A percentile compares a stretch with the other conserved stretches of the same genome.
Conservation (phyloP, 768 basidiomycete species). For the Astraeus odoratus region DNA sequence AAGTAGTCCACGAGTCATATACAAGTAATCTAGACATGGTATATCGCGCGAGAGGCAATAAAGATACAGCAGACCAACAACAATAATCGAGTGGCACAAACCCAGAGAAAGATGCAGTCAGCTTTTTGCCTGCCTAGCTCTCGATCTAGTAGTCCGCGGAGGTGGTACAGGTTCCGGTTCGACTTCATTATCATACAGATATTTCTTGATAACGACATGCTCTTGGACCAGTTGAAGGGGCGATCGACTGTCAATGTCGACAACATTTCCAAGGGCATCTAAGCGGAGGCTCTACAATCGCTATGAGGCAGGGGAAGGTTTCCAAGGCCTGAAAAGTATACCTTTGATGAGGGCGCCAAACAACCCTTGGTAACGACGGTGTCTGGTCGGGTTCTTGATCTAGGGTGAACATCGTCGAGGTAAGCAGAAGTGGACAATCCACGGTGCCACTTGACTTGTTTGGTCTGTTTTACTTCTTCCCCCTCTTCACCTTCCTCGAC, state of each 20-base stretch:
- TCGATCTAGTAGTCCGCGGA: constrained; percentile 51
- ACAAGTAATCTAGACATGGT: constrained; percentile 2
- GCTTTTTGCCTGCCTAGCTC: constrained; percentile 43
- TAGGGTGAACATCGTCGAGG: constrained; percentile 56
- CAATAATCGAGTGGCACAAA: constrained; percentile 1
- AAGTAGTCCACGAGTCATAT: not conserved
- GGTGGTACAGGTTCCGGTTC: constrained; percentile 26
- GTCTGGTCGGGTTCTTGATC: constrained; percentile 36
- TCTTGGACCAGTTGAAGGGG: constrained; percentile 53
- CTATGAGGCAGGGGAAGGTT: constrained; percentile 1
- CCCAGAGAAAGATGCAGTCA: constrained; percentile 1
- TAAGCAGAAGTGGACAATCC: constrained; percentile 57
- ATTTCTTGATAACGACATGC: constrained; percentile 68
- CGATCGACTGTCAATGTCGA: constrained; percentile 45
- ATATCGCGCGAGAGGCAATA: constrained; percentile 12
- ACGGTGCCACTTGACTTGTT: constrained; percentile 74
- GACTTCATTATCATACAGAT: constrained; percentile 71
- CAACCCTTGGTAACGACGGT: constrained; percentile 51
- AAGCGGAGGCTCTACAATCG: constrained; percentile 46
- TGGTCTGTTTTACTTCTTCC: constrained; percentile 28
- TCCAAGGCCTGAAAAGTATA: constrained; percentile 18
- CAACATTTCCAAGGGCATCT: constrained; percentile 68
- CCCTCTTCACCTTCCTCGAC: constrained; percentile 27
- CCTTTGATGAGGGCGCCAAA: constrained; percentile 63
- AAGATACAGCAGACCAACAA: constrained; percentile 28